Evolutionary conservation across 2,329 filamentous ascomycete genomes (phyloP), one percentile per base, ranked within the genome.

Genomic region (Penicillium frequentans): DNA sequence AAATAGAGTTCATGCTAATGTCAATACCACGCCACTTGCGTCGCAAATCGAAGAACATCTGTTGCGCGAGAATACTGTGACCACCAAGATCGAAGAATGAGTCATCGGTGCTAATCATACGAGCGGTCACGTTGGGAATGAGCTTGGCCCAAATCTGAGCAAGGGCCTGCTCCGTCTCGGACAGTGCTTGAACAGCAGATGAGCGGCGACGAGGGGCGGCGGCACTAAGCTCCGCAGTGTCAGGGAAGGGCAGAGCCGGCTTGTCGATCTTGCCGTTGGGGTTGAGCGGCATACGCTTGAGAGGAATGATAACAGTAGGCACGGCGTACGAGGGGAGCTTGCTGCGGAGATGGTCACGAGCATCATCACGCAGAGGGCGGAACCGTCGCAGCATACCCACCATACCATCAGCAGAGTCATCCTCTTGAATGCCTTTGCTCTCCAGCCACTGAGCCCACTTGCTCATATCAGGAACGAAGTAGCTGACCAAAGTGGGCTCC

Each of bases 231-330:
- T 90, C 83, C 13, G 85, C 84, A 24, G 86, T 86, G 73, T 93
- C 90, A 39, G 86, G 93, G 82, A 93, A 95, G 0, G 91, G 91
- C 52, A 96, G 79, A 2, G 85, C 86, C 14, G 90, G 88, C 74
- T 87, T 89, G 74, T 96, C 91, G 43, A 93, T 85, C 76, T 95
- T 95, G 66, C 90, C 89, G 64, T 92, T 92, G n/a, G 89, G 89
- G 72, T 91, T 93, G n/a, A 93, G 75, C 1, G 90, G 90, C 61
- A 93, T 82, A 55, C 86, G 85, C 59, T 86, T 81, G 55, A 95
- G 84, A 0, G 87, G 84, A 43, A 95, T 89, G 62, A 90, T 86
- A 39, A 90, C 81, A 3, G 85, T 87, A 0, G 91, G 91, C 2
- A 95, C 86, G 1, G 90, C 89, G 73, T 92, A 93, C 13, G 81